phyloP scores from a whole-genome alignment of 2,329 filamentous ascomycete genomes.

The Ophioceras dolichostomum region DNA sequence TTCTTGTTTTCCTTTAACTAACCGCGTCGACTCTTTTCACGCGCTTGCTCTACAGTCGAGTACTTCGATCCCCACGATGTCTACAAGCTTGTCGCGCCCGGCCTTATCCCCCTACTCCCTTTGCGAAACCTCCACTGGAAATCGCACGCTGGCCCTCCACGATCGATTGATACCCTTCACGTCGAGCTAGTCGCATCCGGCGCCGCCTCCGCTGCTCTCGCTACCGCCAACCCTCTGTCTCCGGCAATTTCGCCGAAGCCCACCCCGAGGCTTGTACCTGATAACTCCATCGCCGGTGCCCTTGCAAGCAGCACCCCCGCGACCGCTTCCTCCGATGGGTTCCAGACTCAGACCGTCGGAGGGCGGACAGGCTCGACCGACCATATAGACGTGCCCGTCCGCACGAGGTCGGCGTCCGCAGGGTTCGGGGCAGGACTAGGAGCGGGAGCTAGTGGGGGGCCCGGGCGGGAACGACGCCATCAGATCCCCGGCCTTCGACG shows the following conservation, averaged over 20 bases:
- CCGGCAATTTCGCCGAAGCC: constrained; percentile 20
- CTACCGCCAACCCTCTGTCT: constrained; percentile 18
- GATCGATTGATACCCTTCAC: constrained; percentile 87
- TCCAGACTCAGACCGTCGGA: constrained; percentile 42
- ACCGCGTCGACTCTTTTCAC: no score
- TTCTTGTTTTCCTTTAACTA: no score
- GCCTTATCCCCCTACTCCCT: constrained; percentile 68
- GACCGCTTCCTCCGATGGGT: constrained; percentile 39
- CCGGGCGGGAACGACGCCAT: constrained; percentile 56
- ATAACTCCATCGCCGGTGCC: no score
- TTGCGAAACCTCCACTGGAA: constrained; percentile 95
- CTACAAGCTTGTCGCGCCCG: constrained; percentile 68
- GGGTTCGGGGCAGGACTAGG: no score
- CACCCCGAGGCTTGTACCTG: constrained; percentile 8
- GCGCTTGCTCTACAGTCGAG: constrained; percentile 69
- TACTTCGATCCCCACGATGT: constrained; percentile 90
- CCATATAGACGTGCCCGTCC: constrained; percentile 20
- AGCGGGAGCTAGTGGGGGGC: no score
- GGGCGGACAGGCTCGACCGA: constrained; percentile 26
- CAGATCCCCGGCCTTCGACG: constrained; percentile 90
- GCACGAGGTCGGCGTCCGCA: constrained; percentile 17
- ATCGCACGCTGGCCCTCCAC: constrained; percentile 77
- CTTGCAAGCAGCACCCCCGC: no score
- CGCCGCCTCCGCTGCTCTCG: constrained; percentile 26
- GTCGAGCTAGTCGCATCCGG: constrained; percentile 67